Conservation (phyloP, 1,284 basidiomycete species). For the Schizopora paradoxa region DNA sequence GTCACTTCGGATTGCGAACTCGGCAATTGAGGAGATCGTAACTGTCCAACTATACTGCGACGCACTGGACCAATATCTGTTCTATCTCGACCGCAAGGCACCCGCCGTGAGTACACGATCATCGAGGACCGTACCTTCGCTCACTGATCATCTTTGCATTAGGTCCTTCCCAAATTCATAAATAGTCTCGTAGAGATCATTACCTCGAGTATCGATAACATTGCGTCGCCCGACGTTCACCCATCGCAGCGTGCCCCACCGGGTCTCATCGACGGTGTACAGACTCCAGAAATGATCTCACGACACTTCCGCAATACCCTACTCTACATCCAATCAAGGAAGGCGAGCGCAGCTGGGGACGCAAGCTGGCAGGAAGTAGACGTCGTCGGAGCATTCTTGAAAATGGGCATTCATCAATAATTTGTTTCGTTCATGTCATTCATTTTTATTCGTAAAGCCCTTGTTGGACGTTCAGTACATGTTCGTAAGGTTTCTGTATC, state of each 20-base stretch:
- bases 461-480: too few species aligned
- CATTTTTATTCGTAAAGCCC: too few species aligned
- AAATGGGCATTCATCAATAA: too few species aligned
- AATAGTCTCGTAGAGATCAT: slow-evolving; percentile 92
- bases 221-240: slow-evolving; percentile 79
- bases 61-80: slow-evolving; percentile 89
- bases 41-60: slow-evolving; percentile 92
- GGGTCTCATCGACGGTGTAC: slow-evolving; percentile 84
- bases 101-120: slow-evolving; percentile 60
- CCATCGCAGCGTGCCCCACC: slow-evolving; percentile 74
- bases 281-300: slow-evolving; percentile 86
- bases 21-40: slow-evolving; percentile 90
- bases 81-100: slow-evolving; percentile 88
- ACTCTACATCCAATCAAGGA: slow-evolving; percentile 74
- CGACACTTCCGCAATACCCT: slow-evolving; percentile 92
- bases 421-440: too few species aligned
- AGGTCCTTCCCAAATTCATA: slow-evolving; percentile 91
- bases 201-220: slow-evolving; percentile 83
- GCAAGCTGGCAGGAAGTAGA: slow-evolving; percentile 82
- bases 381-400: slow-evolving; percentile 76
- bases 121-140: background rate
- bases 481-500: too few species aligned
- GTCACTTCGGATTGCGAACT: slow-evolving; percentile 87
- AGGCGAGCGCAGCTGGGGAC: slow-evolving; percentile 47
- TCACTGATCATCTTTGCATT: slow-evolving; percentile 13